These are phyloP conservation scores for Staphylotrichum tortipilum DNA, from an alignment of 495 filamentous ascomycete species.

Conservation along the genomic window DNA sequence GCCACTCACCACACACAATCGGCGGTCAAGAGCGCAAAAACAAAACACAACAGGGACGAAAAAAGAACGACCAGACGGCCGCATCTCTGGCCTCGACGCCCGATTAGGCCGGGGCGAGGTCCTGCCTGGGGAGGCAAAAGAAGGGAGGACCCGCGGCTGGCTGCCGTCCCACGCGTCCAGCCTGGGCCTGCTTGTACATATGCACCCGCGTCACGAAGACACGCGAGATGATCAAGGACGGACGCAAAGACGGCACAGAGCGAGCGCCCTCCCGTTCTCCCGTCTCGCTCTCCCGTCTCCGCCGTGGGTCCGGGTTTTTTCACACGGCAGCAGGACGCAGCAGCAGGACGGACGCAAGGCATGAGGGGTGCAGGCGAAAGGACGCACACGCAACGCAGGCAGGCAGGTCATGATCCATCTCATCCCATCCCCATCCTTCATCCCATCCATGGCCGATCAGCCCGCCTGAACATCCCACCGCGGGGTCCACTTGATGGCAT, in stretches of 20 bases:
- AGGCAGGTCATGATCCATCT: too few relatives aligned
- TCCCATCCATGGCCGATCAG: too few relatives aligned
- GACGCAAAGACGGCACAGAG: conserved; percentile 1
- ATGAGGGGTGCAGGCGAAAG: too few relatives aligned
- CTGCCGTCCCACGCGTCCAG: too few relatives aligned
- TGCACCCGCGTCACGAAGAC: background rate
- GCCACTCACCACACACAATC: too few relatives aligned
- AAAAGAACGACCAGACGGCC: background rate
- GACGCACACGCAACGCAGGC: too few relatives aligned
- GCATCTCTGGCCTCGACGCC: background rate
- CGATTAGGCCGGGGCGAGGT: background rate
- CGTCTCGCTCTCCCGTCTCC: too few relatives aligned
- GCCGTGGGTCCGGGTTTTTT: background rate
- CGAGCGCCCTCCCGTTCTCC: background rate
- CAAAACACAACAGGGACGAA: background rate
- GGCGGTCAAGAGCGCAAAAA: too few relatives aligned
- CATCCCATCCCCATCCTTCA: too few relatives aligned
- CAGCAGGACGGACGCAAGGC: too few relatives aligned
- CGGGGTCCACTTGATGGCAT: background rate
- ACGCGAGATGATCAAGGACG: conserved; percentile 9
- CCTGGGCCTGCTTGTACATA: too few relatives aligned
- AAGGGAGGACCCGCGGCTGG: background rate
- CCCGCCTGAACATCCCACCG: background rate
- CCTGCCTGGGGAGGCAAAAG: too few relatives aligned
- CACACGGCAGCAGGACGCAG: background rate